Conservation (phyloP, 176 grass and related monocot genomes). For the Hordeum marinum region DNA sequence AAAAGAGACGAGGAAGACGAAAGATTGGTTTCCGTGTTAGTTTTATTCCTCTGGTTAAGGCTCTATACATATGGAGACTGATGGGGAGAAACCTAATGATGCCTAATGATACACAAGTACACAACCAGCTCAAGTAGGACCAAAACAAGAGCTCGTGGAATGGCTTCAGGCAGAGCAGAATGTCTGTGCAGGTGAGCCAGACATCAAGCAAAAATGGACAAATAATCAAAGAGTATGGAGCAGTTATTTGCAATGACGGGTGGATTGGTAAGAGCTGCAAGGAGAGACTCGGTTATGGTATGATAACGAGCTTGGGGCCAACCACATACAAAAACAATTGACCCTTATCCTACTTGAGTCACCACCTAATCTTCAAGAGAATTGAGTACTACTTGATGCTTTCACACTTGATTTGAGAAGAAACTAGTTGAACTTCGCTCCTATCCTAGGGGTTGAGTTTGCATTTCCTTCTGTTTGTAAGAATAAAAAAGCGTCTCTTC, state of each 20-base stretch:
- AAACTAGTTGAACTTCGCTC: not conserved
- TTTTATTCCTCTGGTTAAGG: not conserved
- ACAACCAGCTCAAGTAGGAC: not conserved
- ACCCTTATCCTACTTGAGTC: not conserved
- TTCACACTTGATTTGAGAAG: not conserved
- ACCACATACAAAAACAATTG: not conserved
- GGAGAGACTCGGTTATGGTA: too few relatives aligned
- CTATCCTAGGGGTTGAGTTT: too few relatives aligned
- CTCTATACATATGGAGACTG: not conserved
- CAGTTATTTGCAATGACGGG: too few relatives aligned
- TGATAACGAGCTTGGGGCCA: not conserved
- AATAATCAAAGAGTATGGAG: too few relatives aligned
- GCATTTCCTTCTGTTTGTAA: too few relatives aligned
- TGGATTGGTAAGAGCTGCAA: too few relatives aligned
- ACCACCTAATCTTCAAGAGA: not conserved
- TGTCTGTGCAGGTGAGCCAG: too few relatives aligned
- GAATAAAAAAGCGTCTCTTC: too few relatives aligned
- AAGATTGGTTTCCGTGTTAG: not conserved
- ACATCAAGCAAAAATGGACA: too few relatives aligned
- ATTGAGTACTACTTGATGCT: not conserved
- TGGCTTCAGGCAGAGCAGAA: too few relatives aligned
- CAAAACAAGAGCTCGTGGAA: too few relatives aligned
- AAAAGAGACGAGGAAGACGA: not conserved
- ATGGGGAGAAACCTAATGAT: not conserved
- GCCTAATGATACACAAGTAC: not conserved